phyloP scores from a whole-genome alignment of 305 asterid species.

The Petunia hybrid region DNA sequence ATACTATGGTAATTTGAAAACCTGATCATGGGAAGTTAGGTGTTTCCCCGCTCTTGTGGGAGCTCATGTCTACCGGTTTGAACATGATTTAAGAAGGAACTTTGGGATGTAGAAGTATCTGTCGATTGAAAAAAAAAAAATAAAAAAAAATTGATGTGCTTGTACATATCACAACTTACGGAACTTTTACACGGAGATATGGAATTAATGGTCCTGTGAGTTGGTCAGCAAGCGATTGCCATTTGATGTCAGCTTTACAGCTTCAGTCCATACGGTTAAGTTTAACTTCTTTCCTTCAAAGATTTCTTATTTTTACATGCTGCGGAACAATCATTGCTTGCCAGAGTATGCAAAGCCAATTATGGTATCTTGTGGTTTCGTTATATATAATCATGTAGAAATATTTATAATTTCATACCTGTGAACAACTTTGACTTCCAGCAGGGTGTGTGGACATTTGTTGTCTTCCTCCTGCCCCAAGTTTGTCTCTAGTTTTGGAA shows the following conservation, averaged over 20 bases:
- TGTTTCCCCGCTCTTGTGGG: neutral
- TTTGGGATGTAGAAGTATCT: constrained; percentile 9
- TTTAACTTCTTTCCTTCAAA: neutral
- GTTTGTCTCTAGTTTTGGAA: constrained; percentile 14
- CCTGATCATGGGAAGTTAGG: neutral
- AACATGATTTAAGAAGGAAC: neutral
- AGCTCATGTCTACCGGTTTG: neutral
- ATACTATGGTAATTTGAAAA: neutral
- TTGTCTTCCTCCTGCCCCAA: neutral
- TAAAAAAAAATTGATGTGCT: neutral
- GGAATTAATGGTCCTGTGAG: constrained; percentile 14
- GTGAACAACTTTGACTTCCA: neutral
- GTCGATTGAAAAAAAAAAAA: neutral
- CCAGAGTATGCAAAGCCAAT: neutral
- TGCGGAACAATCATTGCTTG: neutral
- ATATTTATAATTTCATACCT: neutral
- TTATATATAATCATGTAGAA: constrained; percentile 1
- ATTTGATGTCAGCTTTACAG: neutral
- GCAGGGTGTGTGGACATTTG: neutral
- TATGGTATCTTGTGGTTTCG: neutral
- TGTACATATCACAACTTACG: neutral
- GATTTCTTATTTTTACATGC: neutral
- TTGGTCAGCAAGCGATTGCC: neutral
- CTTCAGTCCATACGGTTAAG: neutral
- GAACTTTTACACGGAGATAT: neutral